phyloP scores from a whole-genome alignment of 106 monocot genomes.

The Dendrobium huoshanense region DNA sequence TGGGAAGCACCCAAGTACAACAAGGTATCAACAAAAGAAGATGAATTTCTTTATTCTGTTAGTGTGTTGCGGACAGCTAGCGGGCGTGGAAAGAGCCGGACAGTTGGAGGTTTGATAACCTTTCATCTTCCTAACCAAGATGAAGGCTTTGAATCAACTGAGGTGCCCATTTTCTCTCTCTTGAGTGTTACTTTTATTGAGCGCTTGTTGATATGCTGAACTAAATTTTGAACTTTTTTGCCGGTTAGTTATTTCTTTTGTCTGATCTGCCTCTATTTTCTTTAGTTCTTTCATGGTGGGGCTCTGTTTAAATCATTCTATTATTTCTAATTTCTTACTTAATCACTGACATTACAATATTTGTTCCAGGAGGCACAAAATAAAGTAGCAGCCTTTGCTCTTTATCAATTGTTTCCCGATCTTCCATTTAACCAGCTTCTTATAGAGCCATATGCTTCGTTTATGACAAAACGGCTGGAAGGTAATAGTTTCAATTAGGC shows the following conservation, averaged over 20 bases:
- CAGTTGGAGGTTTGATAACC: slow-evolving; percentile 81
- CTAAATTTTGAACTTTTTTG: background rate
- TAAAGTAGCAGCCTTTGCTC: slow-evolving; percentile 73
- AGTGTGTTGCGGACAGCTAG: slow-evolving; percentile 63
- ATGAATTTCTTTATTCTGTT: slow-evolving; percentile 71
- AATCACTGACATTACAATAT: background rate
- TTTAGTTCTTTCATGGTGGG: background rate
- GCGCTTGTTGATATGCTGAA: background rate
- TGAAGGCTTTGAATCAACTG: slow-evolving; percentile 49
- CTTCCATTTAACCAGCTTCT: slow-evolving; percentile 65
- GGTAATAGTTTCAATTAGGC: slow-evolving; percentile 19
- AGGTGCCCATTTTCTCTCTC: slow-evolving; percentile 40
- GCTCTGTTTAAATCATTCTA: background rate
- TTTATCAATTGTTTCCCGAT: slow-evolving; percentile 74
- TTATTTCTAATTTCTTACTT: background rate
- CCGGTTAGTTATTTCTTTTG: background rate
- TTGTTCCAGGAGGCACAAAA: slow-evolving; percentile 75
- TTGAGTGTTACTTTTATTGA: background rate
- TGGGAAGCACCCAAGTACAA: slow-evolving; percentile 95
- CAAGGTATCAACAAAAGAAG: slow-evolving; percentile 60
- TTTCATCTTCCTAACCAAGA: slow-evolving; percentile 58
- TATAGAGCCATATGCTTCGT: slow-evolving; percentile 62
- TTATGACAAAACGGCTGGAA: slow-evolving; percentile 58
- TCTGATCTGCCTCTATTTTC: background rate
- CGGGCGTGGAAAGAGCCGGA: slow-evolving; percentile 85